Evolutionary conservation across 441 rosid genomes (phyloP).

Genomic region (Cnidoscolus chayamansa): DNA sequence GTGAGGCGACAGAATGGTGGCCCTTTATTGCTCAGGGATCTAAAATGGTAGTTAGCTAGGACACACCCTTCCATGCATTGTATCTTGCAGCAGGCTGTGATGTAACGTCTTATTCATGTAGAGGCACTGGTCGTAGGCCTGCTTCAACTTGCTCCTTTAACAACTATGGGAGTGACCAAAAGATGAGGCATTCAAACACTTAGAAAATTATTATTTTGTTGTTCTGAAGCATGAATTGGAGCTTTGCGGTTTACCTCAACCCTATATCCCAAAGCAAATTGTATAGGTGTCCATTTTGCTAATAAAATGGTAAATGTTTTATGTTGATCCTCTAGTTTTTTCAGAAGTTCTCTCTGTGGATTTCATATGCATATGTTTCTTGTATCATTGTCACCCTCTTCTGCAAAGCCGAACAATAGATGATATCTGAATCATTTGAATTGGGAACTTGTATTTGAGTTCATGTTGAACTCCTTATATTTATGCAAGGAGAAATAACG

Average conservation of each 20-base stretch:
- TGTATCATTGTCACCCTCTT: background rate
- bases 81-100: too few species aligned
- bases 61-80: too few species aligned
- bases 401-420: background rate
- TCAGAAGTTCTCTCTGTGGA: background rate
- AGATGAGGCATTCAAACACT: background rate
- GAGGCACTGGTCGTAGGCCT: background rate
- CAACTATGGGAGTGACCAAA: background rate
- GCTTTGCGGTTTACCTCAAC: background rate
- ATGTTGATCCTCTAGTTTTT: background rate
- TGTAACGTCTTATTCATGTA: too few species aligned
- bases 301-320: conserved; percentile 2
- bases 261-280: background rate
- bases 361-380: background rate
- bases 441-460: background rate
- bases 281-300: background rate
- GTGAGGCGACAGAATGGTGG: too few species aligned
- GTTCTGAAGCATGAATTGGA: conserved; percentile 2
- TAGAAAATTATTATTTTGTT: background rate
- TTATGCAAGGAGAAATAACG: background rate
- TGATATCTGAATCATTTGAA: background rate
- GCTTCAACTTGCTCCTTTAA: background rate
- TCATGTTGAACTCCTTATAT: conserved; percentile 9
- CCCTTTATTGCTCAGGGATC: too few species aligned
- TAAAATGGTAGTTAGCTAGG: too few species aligned